Conservation (phyloP, 2,329 filamentous ascomycete species). For the Exophiala xenobiotica region DNA sequence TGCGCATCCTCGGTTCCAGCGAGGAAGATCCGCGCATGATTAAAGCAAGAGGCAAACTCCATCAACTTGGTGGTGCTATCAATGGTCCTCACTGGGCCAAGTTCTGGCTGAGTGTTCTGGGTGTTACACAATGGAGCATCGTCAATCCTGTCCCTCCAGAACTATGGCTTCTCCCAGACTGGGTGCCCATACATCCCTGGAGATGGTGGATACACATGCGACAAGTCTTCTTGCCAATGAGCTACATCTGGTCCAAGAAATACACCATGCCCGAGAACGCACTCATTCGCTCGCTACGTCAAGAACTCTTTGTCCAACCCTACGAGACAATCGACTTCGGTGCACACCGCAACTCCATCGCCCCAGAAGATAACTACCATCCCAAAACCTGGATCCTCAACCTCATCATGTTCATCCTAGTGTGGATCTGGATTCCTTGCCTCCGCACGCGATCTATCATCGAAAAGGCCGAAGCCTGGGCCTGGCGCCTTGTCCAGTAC, state of each 20-base stretch:
- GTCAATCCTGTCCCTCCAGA: slow-evolving; percentile 94
- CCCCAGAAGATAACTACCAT: slow-evolving; percentile 80
- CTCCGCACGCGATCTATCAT: slow-evolving; percentile 66
- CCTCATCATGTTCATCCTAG: slow-evolving; percentile 72
- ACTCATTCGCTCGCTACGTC: slow-evolving; percentile 67
- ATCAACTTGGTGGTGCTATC: slow-evolving; percentile 80
- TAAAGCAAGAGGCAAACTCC: slow-evolving; percentile 77
- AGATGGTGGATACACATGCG: slow-evolving; percentile 98
- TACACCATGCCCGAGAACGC: slow-evolving; percentile 77
- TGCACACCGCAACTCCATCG: slow-evolving; percentile 77
- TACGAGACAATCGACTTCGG: slow-evolving; percentile 77
- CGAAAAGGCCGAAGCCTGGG: slow-evolving; percentile 74
- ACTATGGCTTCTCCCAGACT: slow-evolving; percentile 88
- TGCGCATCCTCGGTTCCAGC: slow-evolving; percentile 79
- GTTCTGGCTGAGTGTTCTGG: slow-evolving; percentile 85
- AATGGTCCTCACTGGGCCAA: slow-evolving; percentile 95
- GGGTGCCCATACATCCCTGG: slow-evolving; percentile 87
- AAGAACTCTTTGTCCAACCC: slow-evolving; percentile 79
- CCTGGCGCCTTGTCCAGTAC: slow-evolving; percentile 78
- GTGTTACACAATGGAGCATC: slow-evolving; percentile 82
- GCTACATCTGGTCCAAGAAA: slow-evolving; percentile 79
- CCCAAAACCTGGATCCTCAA: slow-evolving; percentile 86
- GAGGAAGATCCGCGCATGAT: slow-evolving; percentile 82
- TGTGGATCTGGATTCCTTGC: slow-evolving; percentile 77
- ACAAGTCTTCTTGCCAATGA: slow-evolving; percentile 93